Evolutionary conservation across 2,329 filamentous ascomycete species (phyloP).

Genomic region (Fusarium tuaranense): DNA sequence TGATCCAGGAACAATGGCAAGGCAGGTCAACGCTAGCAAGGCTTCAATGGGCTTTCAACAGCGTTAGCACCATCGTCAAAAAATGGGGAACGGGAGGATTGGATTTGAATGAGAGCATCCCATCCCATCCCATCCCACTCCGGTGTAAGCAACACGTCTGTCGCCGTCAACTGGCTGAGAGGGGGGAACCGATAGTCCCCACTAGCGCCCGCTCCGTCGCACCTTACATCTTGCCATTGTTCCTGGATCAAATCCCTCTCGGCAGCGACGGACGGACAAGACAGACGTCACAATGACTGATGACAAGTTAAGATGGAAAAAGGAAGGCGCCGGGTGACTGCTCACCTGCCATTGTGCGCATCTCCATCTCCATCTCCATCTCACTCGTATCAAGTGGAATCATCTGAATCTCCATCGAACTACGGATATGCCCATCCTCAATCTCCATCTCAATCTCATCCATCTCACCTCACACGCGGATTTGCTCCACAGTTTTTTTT

Average conservation of each 20-base stretch:
- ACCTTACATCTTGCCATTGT: conserved; percentile 8
- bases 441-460: conserved; percentile 8
- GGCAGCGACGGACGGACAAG: conserved; percentile 13
- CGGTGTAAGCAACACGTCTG: conserved; percentile 12
- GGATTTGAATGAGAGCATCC: not conserved
- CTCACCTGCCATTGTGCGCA: conserved; percentile 29
- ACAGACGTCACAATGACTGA: not conserved
- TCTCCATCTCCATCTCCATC: conserved; percentile 18
- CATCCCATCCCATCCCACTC: not conserved
- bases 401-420: conserved; percentile 11
- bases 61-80: conserved; percentile 1
- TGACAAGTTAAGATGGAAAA: conserved; percentile 2
- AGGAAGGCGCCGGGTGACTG: conserved; percentile 21
- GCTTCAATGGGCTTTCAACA: not conserved
- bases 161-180: conserved; percentile 28
- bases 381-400: not conserved
- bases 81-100: conserved; percentile 11
- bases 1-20: too few species aligned
- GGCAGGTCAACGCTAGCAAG: conserved; percentile 17
- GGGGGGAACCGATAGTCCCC: conserved; percentile 1
- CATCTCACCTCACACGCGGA: conserved; percentile 10
- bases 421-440: not conserved
- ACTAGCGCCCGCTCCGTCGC: conserved; percentile 11
- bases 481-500: conserved; percentile 25
- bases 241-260: conserved; percentile 13